phyloP scores from a whole-genome alignment of 2,329 filamentous ascomycete species.

The Capronia coronata region DNA sequence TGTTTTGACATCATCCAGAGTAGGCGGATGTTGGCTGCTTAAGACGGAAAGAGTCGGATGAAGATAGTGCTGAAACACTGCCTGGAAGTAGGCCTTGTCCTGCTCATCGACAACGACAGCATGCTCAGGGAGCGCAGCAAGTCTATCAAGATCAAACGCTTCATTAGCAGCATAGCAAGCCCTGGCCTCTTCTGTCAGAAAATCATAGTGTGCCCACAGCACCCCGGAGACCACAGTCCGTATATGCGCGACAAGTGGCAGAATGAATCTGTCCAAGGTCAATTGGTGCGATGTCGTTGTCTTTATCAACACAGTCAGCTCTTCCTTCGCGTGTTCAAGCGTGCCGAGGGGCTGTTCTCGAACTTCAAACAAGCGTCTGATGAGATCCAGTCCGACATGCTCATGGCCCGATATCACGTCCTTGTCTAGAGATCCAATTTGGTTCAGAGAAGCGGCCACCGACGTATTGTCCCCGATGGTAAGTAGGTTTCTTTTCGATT shows the following conservation, averaged over 20 bases:
- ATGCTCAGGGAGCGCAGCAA: conserved; percentile 4
- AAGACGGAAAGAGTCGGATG: conserved; percentile 10
- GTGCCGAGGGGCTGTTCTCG: conserved; percentile 20
- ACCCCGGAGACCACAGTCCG: conserved; percentile 12
- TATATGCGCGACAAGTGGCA: conserved; percentile 3
- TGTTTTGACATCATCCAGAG: conserved; percentile 39
- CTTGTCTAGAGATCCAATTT: conserved; percentile 10
- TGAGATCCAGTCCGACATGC: conserved; percentile 6
- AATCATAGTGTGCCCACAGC: conserved; percentile 11
- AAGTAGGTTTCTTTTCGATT: not conserved
- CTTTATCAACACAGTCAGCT: conserved; percentile 14
- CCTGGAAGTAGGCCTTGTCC: conserved; percentile 3
- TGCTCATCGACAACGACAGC: conserved; percentile 4
- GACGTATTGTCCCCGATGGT: conserved; percentile 1
- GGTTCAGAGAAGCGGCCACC: conserved; percentile 7
- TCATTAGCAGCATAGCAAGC: conserved; percentile 1
- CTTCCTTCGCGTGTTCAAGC: conserved; percentile 23
- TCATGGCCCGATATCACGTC: conserved; percentile 1
- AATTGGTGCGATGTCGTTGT: conserved; percentile 5
- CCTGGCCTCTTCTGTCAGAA: conserved; percentile 13
- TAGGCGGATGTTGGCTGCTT: not conserved
- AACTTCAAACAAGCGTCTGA: conserved; percentile 7
- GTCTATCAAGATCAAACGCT: not conserved
- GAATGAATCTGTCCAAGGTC: conserved; percentile 1
- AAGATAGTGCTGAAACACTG: conserved; percentile 11